Percentiles rank a stretch among this genome's conserved stretches.
These are phyloP conservation scores for Beauveria rudraprayagi DNA, from an alignment of 2,329 filamentous ascomycete species.

Conservation along the genomic window DNA sequence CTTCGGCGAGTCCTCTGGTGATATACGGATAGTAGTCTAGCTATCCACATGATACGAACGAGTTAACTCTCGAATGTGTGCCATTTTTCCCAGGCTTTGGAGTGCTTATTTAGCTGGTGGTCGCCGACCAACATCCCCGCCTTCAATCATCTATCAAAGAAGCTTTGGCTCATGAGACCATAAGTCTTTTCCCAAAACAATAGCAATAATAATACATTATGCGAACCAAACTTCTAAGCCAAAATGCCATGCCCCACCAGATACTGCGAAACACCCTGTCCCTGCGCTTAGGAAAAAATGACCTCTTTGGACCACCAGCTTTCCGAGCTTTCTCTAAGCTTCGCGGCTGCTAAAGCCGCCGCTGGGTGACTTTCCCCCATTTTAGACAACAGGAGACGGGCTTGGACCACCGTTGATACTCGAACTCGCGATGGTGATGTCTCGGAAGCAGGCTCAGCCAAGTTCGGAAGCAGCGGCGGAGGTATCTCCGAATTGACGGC, in stretches of 20 bases:
- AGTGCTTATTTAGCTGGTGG: too few species aligned
- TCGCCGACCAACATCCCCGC: too few species aligned
- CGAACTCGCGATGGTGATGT: background rate
- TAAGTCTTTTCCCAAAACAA: background rate
- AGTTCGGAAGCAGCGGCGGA: too few species aligned
- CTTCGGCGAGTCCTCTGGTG: too few species aligned
- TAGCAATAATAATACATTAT: background rate
- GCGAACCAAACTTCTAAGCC: background rate
- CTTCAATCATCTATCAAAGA: background rate
- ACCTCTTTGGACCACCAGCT: background rate
- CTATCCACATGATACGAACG: too few species aligned
- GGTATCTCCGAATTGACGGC: background rate
- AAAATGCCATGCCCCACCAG: background rate
- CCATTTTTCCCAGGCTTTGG: too few species aligned
- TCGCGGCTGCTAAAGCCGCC: background rate
- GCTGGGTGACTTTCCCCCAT: constrained; percentile 7
- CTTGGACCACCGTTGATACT: constrained; percentile 6
- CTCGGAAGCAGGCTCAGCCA: background rate
- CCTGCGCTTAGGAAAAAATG: background rate
- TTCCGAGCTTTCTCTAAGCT: background rate
- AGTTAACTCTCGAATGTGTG: too few species aligned
- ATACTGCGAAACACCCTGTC: background rate
- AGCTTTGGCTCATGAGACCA: background rate
- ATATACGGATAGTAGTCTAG: too few species aligned
- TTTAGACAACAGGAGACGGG: constrained; percentile 6